Evolutionary conservation across 2,329 filamentous ascomycete species (phyloP), one percentile per base, ranked within the genome.

Genomic region (Aspergillus cejpii): DNA sequence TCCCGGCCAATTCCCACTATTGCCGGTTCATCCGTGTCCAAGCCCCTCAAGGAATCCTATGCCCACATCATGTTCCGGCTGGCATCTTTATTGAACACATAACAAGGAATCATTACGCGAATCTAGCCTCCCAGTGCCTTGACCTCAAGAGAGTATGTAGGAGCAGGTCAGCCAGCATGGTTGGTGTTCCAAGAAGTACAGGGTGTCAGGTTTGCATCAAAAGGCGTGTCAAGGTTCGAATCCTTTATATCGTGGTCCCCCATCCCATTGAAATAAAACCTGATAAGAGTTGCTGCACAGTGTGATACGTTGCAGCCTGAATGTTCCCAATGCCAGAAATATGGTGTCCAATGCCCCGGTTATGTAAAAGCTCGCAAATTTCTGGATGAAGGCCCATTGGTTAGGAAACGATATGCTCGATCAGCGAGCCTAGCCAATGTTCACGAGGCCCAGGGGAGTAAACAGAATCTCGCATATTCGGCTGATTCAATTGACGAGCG

Each of bases 111-210:
- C 6, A 20, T 15, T 20, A 15, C 17, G 11, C 14, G 31, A 19
- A 34, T 20, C 15, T 14, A 34, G 14, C 15, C 14, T 34, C 15
- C 17, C 15, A 34, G 31, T 24, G 4, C 23, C 23, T 5, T 24
- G 8, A 24, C 14, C 31, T 20, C 17, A 10, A 3, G 31, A 19
- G 31, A 34, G 31, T 8, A 34, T 34, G 31, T 34, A 20, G 31
- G 28, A 20, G 11, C 44, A 38, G 5, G 34, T 26, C 14, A 33
- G 20, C 29, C 48, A 51, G 31, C 21, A 65, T 66, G 63, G 63
- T 66, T 28, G 63, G 63, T 17, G 56, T 66, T 31, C 64, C 63
- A 27, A 54, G 62, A 41, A 65, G 63, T 48, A 65, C 63, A 56
- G 63, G 62, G 38, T 67, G 64, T 49, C 51, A 57, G 36, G 61